Evolutionary conservation across 345 rosid species (phyloP).

Genomic region (Physaria fendleri): DNA sequence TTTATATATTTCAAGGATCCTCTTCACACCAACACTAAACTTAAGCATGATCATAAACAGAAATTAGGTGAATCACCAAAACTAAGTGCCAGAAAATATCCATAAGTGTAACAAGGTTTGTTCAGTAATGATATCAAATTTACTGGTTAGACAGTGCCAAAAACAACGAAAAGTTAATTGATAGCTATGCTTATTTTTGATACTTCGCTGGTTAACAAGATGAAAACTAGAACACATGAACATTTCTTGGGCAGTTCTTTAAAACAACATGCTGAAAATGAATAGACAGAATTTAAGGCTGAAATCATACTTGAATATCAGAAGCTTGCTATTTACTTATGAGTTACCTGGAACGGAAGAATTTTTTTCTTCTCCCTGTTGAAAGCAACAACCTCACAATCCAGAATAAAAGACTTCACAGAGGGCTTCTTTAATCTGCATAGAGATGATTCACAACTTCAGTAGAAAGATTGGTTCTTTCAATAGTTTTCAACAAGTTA

Average conservation of each 20-base stretch:
- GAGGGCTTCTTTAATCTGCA: conserved; percentile 72
- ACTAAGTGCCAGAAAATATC: not conserved
- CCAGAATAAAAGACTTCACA: conserved; percentile 75
- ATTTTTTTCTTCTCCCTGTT: conserved; percentile 70
- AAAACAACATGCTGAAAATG: not conserved
- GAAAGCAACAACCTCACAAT: conserved; percentile 89
- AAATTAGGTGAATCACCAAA: not conserved
- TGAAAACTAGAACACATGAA: not conserved
- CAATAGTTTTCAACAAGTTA: conserved; percentile 8
- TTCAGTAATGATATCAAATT: not conserved
- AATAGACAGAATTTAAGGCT: not conserved
- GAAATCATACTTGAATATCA: conserved; percentile 10
- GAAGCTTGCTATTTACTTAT: conserved; percentile 2
- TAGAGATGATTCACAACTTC: conserved; percentile 9
- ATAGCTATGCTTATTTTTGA: not conserved
- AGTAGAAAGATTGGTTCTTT: conserved; percentile 7
- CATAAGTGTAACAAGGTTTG: not conserved
- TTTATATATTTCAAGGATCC: not conserved
- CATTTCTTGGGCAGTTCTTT: not conserved
- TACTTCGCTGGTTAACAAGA: not conserved
- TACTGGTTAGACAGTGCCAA: not conserved
- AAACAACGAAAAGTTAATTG: not conserved
- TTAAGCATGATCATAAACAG: not conserved
- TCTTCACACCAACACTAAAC: not conserved
- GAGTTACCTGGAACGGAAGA: conserved; percentile 84